Evolutionary conservation across 371 early-diverging fungal genomes (phyloP).

Genomic region (Blakeslea trispora): DNA sequence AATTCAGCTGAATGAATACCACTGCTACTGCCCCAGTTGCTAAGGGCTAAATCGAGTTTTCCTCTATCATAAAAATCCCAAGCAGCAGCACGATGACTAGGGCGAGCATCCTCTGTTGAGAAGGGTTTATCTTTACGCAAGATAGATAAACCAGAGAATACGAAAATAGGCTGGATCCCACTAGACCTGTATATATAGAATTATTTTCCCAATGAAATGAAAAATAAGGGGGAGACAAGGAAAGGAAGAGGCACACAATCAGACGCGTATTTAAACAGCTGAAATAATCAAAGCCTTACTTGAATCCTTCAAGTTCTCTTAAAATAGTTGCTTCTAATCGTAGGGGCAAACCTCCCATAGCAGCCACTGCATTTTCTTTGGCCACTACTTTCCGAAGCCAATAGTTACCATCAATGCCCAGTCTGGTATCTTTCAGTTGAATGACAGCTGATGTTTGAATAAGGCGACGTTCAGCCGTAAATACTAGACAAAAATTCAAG

Average conservation of each 20-base stretch:
- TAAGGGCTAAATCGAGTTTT: slow-evolving; percentile 61
- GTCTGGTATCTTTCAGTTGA: slow-evolving; percentile 62
- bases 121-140: slow-evolving; percentile 77
- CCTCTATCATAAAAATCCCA: slow-evolving; percentile 77
- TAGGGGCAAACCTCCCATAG: slow-evolving; percentile 77
- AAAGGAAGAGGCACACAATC: neutral
- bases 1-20: slow-evolving; percentile 65
- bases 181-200: slow-evolving; percentile 55
- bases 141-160: slow-evolving; percentile 74
- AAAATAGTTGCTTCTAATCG: slow-evolving; percentile 62
- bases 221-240: too few relatives aligned
- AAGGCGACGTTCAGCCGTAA: slow-evolving; percentile 63
- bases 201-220: too few relatives aligned
- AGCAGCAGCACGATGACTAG: slow-evolving; percentile 61
- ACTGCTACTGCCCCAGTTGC: slow-evolving; percentile 59
- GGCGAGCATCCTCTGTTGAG: slow-evolving; percentile 65
- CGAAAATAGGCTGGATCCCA: slow-evolving; percentile 74
- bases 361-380: slow-evolving; percentile 62
- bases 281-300: slow-evolving; percentile 41
- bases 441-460: slow-evolving; percentile 61
- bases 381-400: slow-evolving; percentile 70
- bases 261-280: neutral
- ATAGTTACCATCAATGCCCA: slow-evolving; percentile 79
- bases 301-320: slow-evolving; percentile 65
- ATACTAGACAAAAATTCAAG: slow-evolving; percentile 42